A percentile compares a stretch with the other conserved stretches of the same genome.
These are phyloP conservation scores for Strobilomyces dryophilus DNA, from an alignment of 768 basidiomycete species.

Conservation along the genomic window DNA sequence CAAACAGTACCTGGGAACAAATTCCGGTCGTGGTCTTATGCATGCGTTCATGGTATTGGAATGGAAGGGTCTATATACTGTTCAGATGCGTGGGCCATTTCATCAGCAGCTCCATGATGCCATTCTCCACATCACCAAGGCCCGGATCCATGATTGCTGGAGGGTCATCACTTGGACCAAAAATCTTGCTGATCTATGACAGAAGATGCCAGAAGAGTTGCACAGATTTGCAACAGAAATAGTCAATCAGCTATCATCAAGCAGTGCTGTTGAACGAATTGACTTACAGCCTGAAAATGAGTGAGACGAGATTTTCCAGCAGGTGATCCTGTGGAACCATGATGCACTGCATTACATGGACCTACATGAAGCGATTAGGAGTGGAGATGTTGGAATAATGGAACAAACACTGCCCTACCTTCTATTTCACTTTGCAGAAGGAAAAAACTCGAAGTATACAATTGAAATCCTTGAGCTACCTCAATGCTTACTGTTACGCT, in stretches of 20 bases:
- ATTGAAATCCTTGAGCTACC: neutral
- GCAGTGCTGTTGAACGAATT: too few relatives aligned
- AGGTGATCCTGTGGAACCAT: neutral
- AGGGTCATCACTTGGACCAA: neutral
- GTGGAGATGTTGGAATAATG: neutral
- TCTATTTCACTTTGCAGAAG: neutral
- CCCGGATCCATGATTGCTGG: neutral
- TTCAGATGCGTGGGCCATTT: neutral
- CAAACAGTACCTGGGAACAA: slow-evolving; percentile 31
- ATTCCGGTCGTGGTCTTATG: neutral
- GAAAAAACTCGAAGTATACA: neutral
- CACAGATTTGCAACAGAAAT: too few relatives aligned
- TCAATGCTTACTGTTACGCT: too few relatives aligned
- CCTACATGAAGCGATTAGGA: neutral
- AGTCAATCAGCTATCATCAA: too few relatives aligned
- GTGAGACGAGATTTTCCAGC: too few relatives aligned
- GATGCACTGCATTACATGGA: neutral
- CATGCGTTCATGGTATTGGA: neutral
- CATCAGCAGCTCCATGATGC: slow-evolving; percentile 2
- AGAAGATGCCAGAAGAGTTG: too few relatives aligned
- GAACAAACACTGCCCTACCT: neutral
- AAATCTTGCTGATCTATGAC: neutral
- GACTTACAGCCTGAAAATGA: too few relatives aligned
- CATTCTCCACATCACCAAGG: neutral
- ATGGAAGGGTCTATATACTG: neutral